These are phyloP conservation scores for Cornus florida DNA, from an alignment of 148 eudicot genomes.

Conservation along the genomic window DNA sequence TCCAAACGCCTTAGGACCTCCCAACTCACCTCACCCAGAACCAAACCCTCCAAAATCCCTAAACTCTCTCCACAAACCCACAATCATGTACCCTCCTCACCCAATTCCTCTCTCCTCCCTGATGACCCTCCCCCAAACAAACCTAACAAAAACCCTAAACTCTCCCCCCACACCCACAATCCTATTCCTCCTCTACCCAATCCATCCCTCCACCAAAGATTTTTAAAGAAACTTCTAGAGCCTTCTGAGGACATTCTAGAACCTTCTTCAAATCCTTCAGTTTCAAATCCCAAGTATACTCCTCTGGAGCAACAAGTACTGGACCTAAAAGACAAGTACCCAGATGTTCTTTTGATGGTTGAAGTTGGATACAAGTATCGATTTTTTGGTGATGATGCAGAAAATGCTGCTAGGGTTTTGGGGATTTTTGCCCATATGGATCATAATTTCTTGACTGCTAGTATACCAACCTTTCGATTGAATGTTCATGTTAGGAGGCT, in stretches of 20 bases:
- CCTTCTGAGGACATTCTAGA: slow-evolving; percentile 53
- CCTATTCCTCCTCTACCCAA: slow-evolving; percentile 41
- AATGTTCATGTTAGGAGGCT: slow-evolving; percentile 95
- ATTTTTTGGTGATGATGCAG: slow-evolving; percentile 90
- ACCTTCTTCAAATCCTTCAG: slow-evolving; percentile 19
- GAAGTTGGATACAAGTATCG: slow-evolving; percentile 90
- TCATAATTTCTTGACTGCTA: slow-evolving; percentile 87
- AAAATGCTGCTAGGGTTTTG: slow-evolving; percentile 82
- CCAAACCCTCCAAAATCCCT: slow-evolving; percentile 32
- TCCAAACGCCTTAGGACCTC: slow-evolving; percentile 65
- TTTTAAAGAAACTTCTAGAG: slow-evolving; percentile 76
- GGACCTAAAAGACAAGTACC: slow-evolving; percentile 63
- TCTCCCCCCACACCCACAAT: slow-evolving; percentile 51
- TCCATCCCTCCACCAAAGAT: slow-evolving; percentile 68
- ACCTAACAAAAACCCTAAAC: slow-evolving; percentile 44
- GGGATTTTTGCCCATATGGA: slow-evolving; percentile 88
- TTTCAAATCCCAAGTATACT: slow-evolving; percentile 53
- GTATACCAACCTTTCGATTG: slow-evolving; percentile 89
- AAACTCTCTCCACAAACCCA: slow-evolving; percentile 39
- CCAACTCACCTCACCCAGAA: slow-evolving; percentile 39
- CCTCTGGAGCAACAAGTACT: slow-evolving; percentile 89
- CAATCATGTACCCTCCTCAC: slow-evolving; percentile 24
- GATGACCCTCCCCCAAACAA: slow-evolving; percentile 24
- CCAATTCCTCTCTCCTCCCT: background rate
- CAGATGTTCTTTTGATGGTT: slow-evolving; percentile 85